These are phyloP conservation scores for Onygena corvina DNA, from an alignment of 2,329 filamentous ascomycete genomes.

Conservation along the genomic window DNA sequence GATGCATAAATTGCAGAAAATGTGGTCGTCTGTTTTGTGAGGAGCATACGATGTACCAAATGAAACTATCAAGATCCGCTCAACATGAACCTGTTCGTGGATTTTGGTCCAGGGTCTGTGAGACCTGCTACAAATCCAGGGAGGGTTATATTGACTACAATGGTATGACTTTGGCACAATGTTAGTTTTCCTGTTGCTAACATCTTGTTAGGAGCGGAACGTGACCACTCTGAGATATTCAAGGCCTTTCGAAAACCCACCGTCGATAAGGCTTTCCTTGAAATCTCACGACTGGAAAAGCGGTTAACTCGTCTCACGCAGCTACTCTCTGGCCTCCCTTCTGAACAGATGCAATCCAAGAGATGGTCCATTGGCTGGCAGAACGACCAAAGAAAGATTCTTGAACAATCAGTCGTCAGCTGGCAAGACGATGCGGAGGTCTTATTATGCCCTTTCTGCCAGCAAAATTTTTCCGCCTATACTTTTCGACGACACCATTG, in stretches of 20 bases:
- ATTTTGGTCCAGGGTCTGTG: constrained; percentile 88
- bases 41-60: constrained; percentile 98
- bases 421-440: constrained; percentile 90
- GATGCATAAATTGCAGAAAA: constrained; percentile 82
- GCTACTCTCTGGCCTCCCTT: constrained; percentile 62
- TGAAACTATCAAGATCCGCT: constrained; percentile 85
- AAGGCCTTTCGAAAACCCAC: constrained; percentile 57
- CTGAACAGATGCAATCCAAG: constrained; percentile 48
- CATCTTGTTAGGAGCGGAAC: constrained; percentile 42
- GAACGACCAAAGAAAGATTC: constrained; percentile 61
- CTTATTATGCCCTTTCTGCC: constrained; percentile 76
- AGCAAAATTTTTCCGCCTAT: constrained; percentile 90
- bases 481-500: constrained; percentile 91
- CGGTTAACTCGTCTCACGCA: constrained; percentile 80
- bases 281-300: constrained; percentile 83
- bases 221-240: constrained; percentile 64
- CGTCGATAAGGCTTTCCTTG: constrained; percentile 74
- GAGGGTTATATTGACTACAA: constrained; percentile 88
- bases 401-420: constrained; percentile 85
- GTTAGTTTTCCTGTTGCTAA: constrained; percentile 2
- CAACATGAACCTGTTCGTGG: constrained; percentile 81
- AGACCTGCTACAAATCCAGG: constrained; percentile 97
- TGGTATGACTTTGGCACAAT: constrained; percentile 28
- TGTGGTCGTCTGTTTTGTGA: constrained; percentile 93
- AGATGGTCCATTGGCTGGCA: constrained; percentile 48